Conservation (phyloP, 2,329 filamentous ascomycete species). For the Thielaviopsis ethacetica region DNA sequence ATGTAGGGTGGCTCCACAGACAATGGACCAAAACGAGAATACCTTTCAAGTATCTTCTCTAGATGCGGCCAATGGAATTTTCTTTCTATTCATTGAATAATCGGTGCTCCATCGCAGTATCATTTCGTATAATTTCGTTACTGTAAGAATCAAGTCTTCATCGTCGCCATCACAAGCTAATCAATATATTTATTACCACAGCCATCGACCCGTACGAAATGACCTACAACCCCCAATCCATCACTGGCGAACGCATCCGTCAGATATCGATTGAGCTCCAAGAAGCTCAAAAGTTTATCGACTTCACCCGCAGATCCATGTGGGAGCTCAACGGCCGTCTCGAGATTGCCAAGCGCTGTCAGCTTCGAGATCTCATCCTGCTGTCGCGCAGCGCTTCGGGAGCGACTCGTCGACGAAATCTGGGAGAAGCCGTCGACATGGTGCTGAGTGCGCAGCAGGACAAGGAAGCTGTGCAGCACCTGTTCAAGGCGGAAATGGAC, state of each 20-base stretch:
- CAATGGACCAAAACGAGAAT: neutral
- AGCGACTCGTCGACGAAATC: neutral
- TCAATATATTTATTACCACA: neutral
- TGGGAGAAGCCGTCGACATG: slow-evolving; percentile 2
- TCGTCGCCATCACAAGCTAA: neutral
- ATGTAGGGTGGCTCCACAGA: neutral
- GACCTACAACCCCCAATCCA: neutral
- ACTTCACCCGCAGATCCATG: neutral
- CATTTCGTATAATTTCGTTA: too few relatives aligned
- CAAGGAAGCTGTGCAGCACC: neutral
- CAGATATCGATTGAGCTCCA: neutral
- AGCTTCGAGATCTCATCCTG: neutral
- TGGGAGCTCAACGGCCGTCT: neutral
- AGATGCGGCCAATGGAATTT: too few relatives aligned
- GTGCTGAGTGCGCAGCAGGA: slow-evolving; percentile 1
- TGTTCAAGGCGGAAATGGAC: neutral
- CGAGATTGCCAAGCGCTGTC: neutral
- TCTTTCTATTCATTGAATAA: too few relatives aligned
- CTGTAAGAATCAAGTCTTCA: too few relatives aligned
- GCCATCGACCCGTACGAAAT: neutral
- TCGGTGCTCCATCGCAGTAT: too few relatives aligned
- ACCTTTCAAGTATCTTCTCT: neutral
- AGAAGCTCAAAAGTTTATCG: neutral
- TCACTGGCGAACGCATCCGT: neutral
- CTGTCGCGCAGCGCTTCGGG: slow-evolving; percentile 1